Conservation (phyloP, 2,329 filamentous ascomycete genomes). For the Penicillium sp. region DNA sequence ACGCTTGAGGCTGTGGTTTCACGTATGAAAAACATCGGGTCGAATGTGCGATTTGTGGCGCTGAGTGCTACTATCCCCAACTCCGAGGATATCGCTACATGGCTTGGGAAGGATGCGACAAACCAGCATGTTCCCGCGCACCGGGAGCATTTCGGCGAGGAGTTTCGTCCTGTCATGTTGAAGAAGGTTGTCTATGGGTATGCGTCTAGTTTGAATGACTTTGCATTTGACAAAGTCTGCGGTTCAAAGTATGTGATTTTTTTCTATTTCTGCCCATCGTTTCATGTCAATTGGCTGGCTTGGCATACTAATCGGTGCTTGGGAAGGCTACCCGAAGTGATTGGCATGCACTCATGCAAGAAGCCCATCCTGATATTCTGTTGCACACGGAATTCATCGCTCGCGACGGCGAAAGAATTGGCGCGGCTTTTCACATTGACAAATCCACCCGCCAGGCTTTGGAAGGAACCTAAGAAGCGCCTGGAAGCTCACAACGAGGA, state of each 20-base stretch:
- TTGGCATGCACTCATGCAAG: constrained; percentile 56
- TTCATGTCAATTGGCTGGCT: not conserved
- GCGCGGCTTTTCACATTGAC: constrained; percentile 56
- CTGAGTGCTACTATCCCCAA: constrained; percentile 79
- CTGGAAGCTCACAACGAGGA: constrained; percentile 52
- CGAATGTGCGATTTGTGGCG: constrained; percentile 68
- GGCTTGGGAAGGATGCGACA: constrained; percentile 61
- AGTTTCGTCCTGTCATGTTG: constrained; percentile 68
- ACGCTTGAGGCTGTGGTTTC: constrained; percentile 77
- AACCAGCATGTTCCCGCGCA: constrained; percentile 56
- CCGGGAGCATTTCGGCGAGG: constrained; percentile 64
- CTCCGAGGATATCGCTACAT: constrained; percentile 66
- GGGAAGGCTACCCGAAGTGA: constrained; percentile 55
- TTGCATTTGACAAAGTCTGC: constrained; percentile 63
- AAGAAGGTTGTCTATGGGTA: constrained; percentile 70
- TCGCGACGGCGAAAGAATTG: constrained; percentile 58
- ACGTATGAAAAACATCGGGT: constrained; percentile 72
- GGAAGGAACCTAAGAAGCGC: constrained; percentile 50
- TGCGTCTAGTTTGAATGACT: constrained; percentile 58
- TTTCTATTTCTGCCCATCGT: too few relatives aligned
- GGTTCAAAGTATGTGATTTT: constrained; percentile 45
- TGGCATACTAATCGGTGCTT: not conserved
- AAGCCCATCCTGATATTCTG: constrained; percentile 82
- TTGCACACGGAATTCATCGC: constrained; percentile 62
- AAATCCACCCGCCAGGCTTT: constrained; percentile 48